phyloP scores from a whole-genome alignment of 345 rosid genomes.

The Mangifera indica region DNA sequence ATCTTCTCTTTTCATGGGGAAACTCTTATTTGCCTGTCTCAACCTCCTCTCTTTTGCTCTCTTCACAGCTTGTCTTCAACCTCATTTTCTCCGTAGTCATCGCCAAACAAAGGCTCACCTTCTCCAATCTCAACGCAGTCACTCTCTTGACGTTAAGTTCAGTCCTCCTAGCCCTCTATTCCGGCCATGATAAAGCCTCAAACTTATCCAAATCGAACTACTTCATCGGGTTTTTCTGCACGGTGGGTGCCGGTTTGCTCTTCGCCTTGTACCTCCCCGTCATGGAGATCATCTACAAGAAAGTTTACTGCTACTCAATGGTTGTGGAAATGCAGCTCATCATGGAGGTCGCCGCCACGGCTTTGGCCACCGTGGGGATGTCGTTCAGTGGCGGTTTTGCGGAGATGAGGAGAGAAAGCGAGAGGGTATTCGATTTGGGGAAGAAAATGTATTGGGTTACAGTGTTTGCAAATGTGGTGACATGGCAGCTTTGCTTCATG shows the following conservation, averaged over 20 bases:
- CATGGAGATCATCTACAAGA: conserved; percentile 69
- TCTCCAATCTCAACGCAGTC: conserved; percentile 78
- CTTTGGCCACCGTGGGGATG: conserved; percentile 58
- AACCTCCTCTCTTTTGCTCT: conserved; percentile 79
- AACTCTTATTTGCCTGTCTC: conserved; percentile 85
- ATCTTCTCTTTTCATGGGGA: conserved; percentile 88
- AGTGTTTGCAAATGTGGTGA: conserved; percentile 48
- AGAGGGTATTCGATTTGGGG: conserved; percentile 44
- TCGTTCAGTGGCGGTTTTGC: conserved; percentile 44
- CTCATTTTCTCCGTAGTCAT: conserved; percentile 76
- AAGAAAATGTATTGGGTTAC: conserved; percentile 42
- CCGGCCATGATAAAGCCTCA: conserved; percentile 49
- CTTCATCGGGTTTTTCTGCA: conserved; percentile 65
- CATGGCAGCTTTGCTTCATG: conserved; percentile 90
- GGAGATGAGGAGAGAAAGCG: conserved; percentile 51
- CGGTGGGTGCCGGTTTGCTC: conserved; percentile 80
- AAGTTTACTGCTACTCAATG: conserved; percentile 61
- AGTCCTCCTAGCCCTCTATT: conserved; percentile 58
- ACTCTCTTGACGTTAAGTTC: conserved; percentile 74
- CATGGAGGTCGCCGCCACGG: conserved; percentile 67
- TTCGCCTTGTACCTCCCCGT: conserved; percentile 80
- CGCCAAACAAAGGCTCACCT: conserved; percentile 69
- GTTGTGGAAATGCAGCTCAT: conserved; percentile 87
- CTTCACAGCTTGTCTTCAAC: conserved; percentile 78
- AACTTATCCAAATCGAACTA: conserved; percentile 55